phyloP scores from a whole-genome alignment of 106 monocot species.

The Phalaenopsis equestris region DNA sequence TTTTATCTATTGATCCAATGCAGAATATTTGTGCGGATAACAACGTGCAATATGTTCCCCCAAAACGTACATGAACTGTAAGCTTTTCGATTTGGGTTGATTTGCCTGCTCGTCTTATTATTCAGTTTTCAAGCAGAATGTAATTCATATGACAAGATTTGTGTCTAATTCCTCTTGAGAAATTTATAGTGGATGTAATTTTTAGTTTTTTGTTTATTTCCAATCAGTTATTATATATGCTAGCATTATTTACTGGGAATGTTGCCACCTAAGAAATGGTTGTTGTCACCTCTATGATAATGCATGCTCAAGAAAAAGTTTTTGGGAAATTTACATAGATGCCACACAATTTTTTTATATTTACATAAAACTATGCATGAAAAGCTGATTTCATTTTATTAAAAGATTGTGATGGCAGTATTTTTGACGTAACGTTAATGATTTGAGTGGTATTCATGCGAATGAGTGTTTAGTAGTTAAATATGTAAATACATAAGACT shows the following conservation, averaged over 20 bases:
- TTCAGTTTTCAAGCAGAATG: background rate
- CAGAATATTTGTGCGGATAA: constrained; percentile 55
- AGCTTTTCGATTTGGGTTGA: background rate
- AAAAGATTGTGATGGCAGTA: no score
- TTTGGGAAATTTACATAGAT: no score
- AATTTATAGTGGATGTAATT: background rate
- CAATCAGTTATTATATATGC: background rate
- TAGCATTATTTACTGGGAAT: background rate
- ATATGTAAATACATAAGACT: no score
- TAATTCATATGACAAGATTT: background rate
- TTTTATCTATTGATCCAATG: background rate
- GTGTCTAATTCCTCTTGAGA: background rate
- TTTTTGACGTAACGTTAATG: no score
- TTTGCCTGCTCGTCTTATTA: background rate
- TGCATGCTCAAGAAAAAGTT: no score
- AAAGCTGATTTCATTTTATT: no score
- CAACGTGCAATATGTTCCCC: constrained; percentile 56
- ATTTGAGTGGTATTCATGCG: no score
- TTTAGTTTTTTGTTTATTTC: background rate
- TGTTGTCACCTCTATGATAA: no score
- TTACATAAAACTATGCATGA: no score
- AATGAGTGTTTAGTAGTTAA: no score
- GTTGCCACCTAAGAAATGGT: no score
- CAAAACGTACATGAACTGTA: constrained; percentile 37
- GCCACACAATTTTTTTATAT: no score